These are phyloP conservation scores for Malania oleifera DNA, from an alignment of 164 flowering plant genomes.

Conservation along the genomic window DNA sequence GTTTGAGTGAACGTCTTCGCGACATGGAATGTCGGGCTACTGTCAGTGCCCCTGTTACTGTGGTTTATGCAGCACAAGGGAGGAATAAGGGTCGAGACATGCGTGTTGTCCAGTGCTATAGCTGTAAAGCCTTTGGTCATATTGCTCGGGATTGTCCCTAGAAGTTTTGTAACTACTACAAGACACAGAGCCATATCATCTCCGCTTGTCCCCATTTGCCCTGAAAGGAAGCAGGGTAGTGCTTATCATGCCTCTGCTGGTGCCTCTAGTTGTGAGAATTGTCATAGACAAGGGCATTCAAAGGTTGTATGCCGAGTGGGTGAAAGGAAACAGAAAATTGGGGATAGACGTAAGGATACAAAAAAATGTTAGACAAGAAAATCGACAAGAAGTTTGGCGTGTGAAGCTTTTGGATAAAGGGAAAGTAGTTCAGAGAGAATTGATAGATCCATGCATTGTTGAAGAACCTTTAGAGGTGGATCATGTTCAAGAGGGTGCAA, in stretches of 20 bases:
- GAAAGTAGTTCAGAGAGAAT: too few species aligned
- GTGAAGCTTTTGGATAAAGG: too few species aligned
- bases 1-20: constrained; percentile 1
- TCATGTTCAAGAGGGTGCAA: too few species aligned
- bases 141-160: background rate
- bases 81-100: constrained; percentile 1
- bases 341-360: too few species aligned
- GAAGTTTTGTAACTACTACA: background rate
- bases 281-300: too few species aligned
- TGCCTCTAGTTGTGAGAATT: background rate
- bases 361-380: too few species aligned
- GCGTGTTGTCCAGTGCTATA: background rate
- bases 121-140: constrained; percentile 1
- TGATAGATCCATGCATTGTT: too few species aligned
- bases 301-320: too few species aligned
- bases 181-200: background rate
- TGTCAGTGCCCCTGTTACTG: background rate
- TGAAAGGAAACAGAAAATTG: too few species aligned
- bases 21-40: background rate
- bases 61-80: constrained; percentile 5
- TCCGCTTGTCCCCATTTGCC: background rate
- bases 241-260: constrained; percentile 2
- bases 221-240: constrained; percentile 1
- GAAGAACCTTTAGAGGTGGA: too few species aligned
- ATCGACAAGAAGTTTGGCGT: too few species aligned